Evolutionary conservation across 495 filamentous ascomycete species (phyloP), one percentile per base, ranked within the genome.

Genomic region (Neurospora sp.): DNA sequence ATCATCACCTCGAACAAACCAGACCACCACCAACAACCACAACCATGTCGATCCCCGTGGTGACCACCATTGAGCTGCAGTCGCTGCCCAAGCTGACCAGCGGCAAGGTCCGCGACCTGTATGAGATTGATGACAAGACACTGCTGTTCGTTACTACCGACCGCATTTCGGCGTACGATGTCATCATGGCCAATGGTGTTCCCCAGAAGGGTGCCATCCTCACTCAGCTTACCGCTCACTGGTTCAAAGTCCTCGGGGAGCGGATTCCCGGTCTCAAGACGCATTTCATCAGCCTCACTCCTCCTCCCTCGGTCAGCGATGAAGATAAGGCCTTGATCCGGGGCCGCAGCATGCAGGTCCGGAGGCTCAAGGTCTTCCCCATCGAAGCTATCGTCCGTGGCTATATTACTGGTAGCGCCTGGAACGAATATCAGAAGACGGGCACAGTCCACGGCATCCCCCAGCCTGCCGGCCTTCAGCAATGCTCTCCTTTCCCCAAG

Each of bases 121-220:
- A 93, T 78, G 86, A 89, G 71, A 82, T 96, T 71, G 89, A 94
- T 80, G 84, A 90, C 31, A 83, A 89, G 71, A 92, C 91, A 2
- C 87, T 98, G 8, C 90, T 97, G 48, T 96, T 99, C 81, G 89
- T 96, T 48, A 90, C 96, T 20, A 72, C 74, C 27, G 95, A 99
- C 81, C 91, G 95, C 74, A 96, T 98, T 83, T 97, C 93, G 71
- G 95, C 95, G 70, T 97, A 92, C 85, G 95, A 98, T 87, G 92
- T 97, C 75, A 88, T 97, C 75, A 90, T 97, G 89, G 85, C 86
- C 78, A 97, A 97, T 87, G 94, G 94, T 61, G 88, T 98, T 66
- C 91, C 93, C 5, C 82, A 89, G 76, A 98, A 97, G 84, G 96
- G 96, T 74, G 83, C 87, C 75, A 86, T 98, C 68, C 89, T 99